A percentile compares a stretch with the other conserved stretches of the same genome.
phyloP scores from a whole-genome alignment of 495 filamentous ascomycete species.

The Aspergillus campestris region DNA sequence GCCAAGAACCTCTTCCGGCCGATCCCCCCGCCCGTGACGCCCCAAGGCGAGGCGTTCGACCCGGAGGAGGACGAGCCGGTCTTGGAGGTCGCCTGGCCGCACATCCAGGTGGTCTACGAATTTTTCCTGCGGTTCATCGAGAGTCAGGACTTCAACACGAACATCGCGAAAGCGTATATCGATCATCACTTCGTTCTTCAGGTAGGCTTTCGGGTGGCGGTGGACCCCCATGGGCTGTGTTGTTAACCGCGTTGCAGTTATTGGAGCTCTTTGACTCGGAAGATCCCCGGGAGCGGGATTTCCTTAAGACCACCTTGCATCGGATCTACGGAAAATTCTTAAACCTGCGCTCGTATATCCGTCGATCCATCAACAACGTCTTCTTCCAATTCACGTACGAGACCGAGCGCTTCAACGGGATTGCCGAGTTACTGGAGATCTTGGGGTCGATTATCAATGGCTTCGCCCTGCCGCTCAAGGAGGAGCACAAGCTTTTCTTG shows the following conservation, averaged over 20 bases:
- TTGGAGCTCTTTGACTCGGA: conserved; percentile 99
- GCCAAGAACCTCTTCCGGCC: conserved; percentile 97
- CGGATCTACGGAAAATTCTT: conserved; percentile 99
- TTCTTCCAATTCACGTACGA: conserved; percentile 99
- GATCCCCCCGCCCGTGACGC: conserved; percentile 93
- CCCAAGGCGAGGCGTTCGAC: conserved; percentile 96
- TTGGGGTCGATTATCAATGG: conserved; percentile 99
- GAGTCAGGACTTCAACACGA: conserved; percentile 99
- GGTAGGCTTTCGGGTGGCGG: conserved; percentile 31
- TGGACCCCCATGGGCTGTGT: not conserved
- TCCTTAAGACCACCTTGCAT: conserved; percentile 95
- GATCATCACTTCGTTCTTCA: conserved; percentile 96
- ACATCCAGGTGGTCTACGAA: conserved; percentile 99
- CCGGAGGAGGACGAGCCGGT: conserved; percentile 98
- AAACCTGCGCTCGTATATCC: conserved; percentile 93
- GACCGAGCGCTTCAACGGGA: conserved; percentile 96
- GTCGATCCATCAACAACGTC: conserved; percentile 98
- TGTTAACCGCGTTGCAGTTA: conserved; percentile 41
- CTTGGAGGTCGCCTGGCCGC: conserved; percentile 96
- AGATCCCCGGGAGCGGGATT: conserved; percentile 94
- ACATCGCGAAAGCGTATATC: conserved; percentile 98
- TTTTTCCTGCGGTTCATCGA: conserved; percentile 99
- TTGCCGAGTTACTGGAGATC: conserved; percentile 94
- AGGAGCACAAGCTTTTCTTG: conserved; percentile 97
- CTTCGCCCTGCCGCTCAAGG: conserved; percentile 93